A percentile compares a stretch with the other conserved stretches of the same genome.
These are phyloP conservation scores for Poa pratensis DNA, from an alignment of 176 grass and related monocot genomes.

Conservation along the genomic window DNA sequence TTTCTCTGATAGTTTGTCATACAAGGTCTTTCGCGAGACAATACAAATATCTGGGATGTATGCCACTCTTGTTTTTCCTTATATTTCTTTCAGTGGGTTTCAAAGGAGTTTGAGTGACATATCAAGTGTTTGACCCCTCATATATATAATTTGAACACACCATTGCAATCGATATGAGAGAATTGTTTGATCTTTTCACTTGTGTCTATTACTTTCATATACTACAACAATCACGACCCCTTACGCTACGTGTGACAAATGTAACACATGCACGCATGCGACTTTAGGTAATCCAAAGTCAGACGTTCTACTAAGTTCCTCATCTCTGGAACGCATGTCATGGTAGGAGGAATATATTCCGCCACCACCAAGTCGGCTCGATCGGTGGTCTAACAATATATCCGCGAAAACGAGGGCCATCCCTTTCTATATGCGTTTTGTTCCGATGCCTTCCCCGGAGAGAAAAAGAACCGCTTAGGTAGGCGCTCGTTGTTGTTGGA, in stretches of 20 bases:
- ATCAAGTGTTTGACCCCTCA: too few species aligned
- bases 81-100: too few species aligned
- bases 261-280: conserved; percentile 6
- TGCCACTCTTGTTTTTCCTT: too few species aligned
- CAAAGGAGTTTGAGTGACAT: too few species aligned
- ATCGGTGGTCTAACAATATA: neutral
- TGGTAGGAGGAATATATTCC: conserved; percentile 53
- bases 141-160: too few species aligned
- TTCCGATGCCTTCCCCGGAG: conserved; percentile 44
- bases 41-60: too few species aligned
- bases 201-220: too few species aligned
- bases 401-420: conserved; percentile 61
- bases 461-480: conserved; percentile 46
- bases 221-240: too few species aligned
- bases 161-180: too few species aligned
- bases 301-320: conserved; percentile 21
- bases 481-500: conserved; percentile 49
- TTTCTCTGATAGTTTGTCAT: too few species aligned
- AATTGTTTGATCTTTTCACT: too few species aligned
- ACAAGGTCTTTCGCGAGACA: too few species aligned
- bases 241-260: conserved; percentile 20
- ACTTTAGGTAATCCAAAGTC: neutral
- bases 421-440: conserved; percentile 41
- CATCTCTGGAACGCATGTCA: conserved; percentile 14
- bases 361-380: conserved; percentile 47